Conservation (phyloP, 106 monocot species). For the Chionographis japonica region DNA sequence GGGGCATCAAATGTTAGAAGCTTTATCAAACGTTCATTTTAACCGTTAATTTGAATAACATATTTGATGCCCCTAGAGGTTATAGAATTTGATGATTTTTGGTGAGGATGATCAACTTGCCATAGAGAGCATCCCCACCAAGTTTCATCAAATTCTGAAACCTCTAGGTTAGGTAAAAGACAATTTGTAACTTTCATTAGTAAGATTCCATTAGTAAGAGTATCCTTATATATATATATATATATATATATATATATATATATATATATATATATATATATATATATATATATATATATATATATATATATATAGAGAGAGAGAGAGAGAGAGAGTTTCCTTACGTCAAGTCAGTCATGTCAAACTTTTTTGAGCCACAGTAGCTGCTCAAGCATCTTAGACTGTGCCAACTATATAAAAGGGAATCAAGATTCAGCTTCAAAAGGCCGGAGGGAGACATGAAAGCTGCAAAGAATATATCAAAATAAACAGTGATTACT, state of each 20-base stretch:
- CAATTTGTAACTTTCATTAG: too few relatives aligned
- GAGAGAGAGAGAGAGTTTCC: constrained; percentile 18
- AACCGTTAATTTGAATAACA: too few relatives aligned
- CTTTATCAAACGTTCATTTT: too few relatives aligned
- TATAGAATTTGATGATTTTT: too few relatives aligned
- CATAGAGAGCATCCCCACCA: too few relatives aligned
- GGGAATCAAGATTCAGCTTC: constrained; percentile 2
- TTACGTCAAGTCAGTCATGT: constrained; percentile 94
- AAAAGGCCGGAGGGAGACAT: constrained; percentile 4
- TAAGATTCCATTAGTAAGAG: too few relatives aligned
- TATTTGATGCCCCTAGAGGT: too few relatives aligned
- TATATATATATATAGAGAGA: background rate
- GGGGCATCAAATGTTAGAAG: too few relatives aligned
- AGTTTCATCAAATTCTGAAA: too few relatives aligned
- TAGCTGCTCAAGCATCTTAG: constrained; percentile 32
- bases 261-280: background rate
- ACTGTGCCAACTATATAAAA: constrained; percentile 15
- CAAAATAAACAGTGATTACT: background rate
- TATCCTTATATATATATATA: background rate
- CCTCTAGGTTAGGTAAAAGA: too few relatives aligned
- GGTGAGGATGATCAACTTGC: too few relatives aligned
- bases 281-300: too few relatives aligned
- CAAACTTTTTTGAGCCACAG: constrained; percentile 30
- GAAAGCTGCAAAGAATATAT: constrained; percentile 27
- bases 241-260: background rate